Conservation (phyloP, 2,329 filamentous ascomycete species). For the Akanthomyces lecanii region DNA sequence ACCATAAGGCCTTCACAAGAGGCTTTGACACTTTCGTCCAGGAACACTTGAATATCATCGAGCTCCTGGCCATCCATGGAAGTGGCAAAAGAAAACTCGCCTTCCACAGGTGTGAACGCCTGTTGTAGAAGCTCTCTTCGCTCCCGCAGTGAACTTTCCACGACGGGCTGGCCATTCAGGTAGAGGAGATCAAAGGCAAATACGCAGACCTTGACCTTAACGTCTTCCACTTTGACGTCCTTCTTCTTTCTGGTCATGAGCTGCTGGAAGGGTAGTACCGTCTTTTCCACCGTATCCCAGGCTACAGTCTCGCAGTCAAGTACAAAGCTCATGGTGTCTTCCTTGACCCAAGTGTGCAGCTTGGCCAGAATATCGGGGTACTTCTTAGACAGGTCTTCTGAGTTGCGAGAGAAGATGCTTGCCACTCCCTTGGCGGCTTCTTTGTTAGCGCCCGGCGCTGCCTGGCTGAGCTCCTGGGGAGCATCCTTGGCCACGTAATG, state of each 20-base stretch:
- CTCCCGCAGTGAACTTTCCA: constrained; percentile 81
- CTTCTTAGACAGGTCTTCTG: constrained; percentile 94
- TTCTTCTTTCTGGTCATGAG: constrained; percentile 98
- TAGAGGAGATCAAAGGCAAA: constrained; percentile 96
- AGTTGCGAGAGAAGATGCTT: constrained; percentile 95
- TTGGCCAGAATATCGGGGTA: constrained; percentile 94
- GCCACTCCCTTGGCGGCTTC: constrained; percentile 70
- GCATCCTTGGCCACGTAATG: constrained; percentile 89
- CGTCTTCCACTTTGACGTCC: constrained; percentile 90
- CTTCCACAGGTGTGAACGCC: constrained; percentile 74
- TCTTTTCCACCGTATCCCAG: constrained; percentile 93
- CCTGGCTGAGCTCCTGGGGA: constrained; percentile 62
- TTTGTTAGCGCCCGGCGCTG: constrained; percentile 55
- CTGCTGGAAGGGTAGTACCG: constrained; percentile 94
- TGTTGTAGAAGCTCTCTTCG: constrained; percentile 69
- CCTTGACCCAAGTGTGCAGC: constrained; percentile 82
- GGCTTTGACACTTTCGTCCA: constrained; percentile 93
- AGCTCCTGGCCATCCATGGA: constrained; percentile 82
- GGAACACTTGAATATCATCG: constrained; percentile 85
- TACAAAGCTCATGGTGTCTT: constrained; percentile 88
- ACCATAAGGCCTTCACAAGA: constrained; percentile 98
- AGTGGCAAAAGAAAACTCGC: constrained; percentile 88
- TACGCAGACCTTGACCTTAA: constrained; percentile 95
- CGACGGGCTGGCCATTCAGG: constrained; percentile 84
- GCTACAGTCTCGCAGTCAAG: constrained; percentile 98